Base-by-base conservation (phyloP, 1,284 basidiomycete species). In the Lignosus rhinocerotis region DNA sequence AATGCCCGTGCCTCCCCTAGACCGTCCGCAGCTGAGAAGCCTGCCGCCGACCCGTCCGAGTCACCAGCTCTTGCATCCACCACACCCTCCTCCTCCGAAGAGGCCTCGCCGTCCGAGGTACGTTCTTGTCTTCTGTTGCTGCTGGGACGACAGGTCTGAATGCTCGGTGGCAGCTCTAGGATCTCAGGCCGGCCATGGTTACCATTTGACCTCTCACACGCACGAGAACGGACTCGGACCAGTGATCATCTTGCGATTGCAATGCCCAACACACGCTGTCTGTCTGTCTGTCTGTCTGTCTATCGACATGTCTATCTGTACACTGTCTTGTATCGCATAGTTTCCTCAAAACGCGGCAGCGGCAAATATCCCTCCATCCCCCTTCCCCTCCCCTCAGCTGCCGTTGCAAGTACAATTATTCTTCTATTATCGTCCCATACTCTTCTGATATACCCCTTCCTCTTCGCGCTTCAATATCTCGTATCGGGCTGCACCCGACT, bases 271-370 rank as follows among this genome's bases (percentile, higher is more conserved):
- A 43, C 36, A 31, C 41, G 25, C 17, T 51, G 68, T 44, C 46
- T 73, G 14, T 74, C 77, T 69, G 36, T 39, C 36, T 25, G 25
- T 25, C 25, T 25, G 25, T 25, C 25, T n/a, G n/a, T n/a, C n/a
- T n/a, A n/a, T n/a, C n/a, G n/a, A n/a, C n/a, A n/a, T 25, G 25
- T 25, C 25, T 25, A 4, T 25, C 25, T 63, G 73, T 53, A 52
- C 73, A 2, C 63, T 48, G 47, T 34, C 30, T 32, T 48, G 47
- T 48, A 48, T 48, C 33, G 47, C 32, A 48, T 48, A 48, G 17
- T 38, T n/a, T 11, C 44, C 47, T 7, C 47, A 48, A 48, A 48
- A 48, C 16, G n/a, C n/a, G n/a, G 17, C 32, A 34, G 47, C 32
- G 32, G 32, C 33, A 36, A 17, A n/a, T 21, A 19, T 9, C 1